Percentiles rank a stretch among this genome's conserved stretches.
Evolutionary conservation across 2,329 filamentous ascomycete species (phyloP).

Genomic region (Hymenoscyphus fraxineus): DNA sequence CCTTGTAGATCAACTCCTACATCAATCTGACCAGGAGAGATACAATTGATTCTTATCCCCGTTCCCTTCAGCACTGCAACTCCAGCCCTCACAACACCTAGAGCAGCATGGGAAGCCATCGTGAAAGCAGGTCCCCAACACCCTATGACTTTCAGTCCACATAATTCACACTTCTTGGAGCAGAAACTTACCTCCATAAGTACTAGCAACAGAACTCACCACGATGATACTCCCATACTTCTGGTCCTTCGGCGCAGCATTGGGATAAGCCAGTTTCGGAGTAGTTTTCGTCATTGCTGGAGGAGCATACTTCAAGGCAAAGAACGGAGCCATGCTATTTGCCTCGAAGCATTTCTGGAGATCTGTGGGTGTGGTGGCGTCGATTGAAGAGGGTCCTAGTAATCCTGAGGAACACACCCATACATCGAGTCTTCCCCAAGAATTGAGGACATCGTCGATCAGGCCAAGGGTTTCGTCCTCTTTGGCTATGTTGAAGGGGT

Average conservation of each 20-base stretch:
- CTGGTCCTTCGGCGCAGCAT: conserved; percentile 56
- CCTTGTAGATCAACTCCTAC: conserved; percentile 42
- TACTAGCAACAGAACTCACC: conserved; percentile 54
- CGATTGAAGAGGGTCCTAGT: conserved; percentile 54
- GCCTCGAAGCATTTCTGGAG: conserved; percentile 56
- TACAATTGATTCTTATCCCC: conserved; percentile 56
- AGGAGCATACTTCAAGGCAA: conserved; percentile 61
- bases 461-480: conserved; percentile 58
- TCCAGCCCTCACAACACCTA: conserved; percentile 57
- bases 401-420: conserved; percentile 57
- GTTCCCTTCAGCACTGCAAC: conserved; percentile 54
- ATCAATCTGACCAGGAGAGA: conserved; percentile 41
- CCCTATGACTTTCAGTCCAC: conserved; percentile 26
- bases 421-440: conserved; percentile 56
- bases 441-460: conserved; percentile 60
- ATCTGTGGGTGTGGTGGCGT: conserved; percentile 52
- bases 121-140: conserved; percentile 60
- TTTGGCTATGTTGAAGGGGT: conserved; percentile 54
- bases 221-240: conserved; percentile 61
- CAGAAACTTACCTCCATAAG: conserved; percentile 42
- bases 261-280: conserved; percentile 51
- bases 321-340: conserved; percentile 60
- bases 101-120: conserved; percentile 56
- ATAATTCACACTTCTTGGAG: no score
- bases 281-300: conserved; percentile 60